phyloP scores from a whole-genome alignment of 225 moss, liverwort and hornwort genomes.

The Pseudoscleropodium purum region DNA sequence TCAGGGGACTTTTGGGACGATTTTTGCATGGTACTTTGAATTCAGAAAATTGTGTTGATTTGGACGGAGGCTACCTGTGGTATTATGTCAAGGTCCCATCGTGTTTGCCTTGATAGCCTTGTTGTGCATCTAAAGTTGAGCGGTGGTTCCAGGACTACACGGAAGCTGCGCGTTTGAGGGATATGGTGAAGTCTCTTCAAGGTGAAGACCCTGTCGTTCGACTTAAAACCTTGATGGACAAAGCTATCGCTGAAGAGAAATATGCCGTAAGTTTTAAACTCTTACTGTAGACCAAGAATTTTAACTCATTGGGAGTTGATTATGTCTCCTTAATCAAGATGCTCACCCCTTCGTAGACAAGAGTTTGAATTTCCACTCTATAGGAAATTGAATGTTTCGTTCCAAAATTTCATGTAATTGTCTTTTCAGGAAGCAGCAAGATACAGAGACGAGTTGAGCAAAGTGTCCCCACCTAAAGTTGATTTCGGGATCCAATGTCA shows the following conservation, averaged over 20 bases:
- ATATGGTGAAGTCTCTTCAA: constrained; percentile 46
- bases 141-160: constrained; percentile 31
- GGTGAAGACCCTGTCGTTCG: constrained; percentile 50
- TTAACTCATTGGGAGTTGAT: not conserved
- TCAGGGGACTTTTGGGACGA: not conserved
- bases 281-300: not conserved
- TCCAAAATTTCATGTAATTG: not conserved
- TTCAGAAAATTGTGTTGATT: not conserved
- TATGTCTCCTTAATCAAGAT: not conserved
- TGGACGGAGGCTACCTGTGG: not conserved
- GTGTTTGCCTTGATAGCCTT: not conserved
- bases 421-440: constrained; percentile 39
- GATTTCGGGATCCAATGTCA: constrained; percentile 29
- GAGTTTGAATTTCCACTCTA: not conserved
- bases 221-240: constrained; percentile 35
- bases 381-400: not conserved
- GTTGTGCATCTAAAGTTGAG: not conserved
- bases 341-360: not conserved
- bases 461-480: constrained; percentile 23
- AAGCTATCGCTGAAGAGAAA: constrained; percentile 37
- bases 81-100: not conserved
- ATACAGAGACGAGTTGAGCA: constrained; percentile 33
- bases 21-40: not conserved
- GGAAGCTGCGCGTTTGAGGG: constrained; percentile 52
- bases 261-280: constrained; percentile 13